Conservation (phyloP, 352 stramenopile genomes). For the Globisporangium barbulae region DNA sequence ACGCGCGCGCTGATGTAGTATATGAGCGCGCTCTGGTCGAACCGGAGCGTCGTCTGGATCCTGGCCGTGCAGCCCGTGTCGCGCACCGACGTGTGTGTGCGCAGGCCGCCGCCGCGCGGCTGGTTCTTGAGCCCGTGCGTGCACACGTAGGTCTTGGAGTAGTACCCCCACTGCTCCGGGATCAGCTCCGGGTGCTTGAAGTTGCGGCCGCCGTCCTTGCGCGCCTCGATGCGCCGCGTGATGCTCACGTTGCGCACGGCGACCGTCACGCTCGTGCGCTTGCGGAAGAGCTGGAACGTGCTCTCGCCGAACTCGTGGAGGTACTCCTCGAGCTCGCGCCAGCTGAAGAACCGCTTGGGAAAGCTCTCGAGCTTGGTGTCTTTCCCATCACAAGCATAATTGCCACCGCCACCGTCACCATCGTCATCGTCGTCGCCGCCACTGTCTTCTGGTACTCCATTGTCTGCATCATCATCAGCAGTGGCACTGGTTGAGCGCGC, state of each 20-base stretch:
- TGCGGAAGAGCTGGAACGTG: slow-evolving; percentile 13
- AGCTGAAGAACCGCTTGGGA: slow-evolving; percentile 4
- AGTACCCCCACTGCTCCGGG: slow-evolving; percentile 51
- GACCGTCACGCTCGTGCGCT: slow-evolving; percentile 62
- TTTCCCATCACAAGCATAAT: neutral
- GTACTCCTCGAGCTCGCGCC: slow-evolving; percentile 8
- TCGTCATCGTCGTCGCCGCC: neutral
- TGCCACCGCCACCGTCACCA: neutral
- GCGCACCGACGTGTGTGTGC: slow-evolving; percentile 58
- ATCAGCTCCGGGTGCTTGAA: slow-evolving; percentile 25
- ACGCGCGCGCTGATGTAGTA: slow-evolving; percentile 1
- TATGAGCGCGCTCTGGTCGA: neutral
- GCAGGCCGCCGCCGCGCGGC: slow-evolving; percentile 57
- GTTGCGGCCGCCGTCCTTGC: slow-evolving; percentile 3
- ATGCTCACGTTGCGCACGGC: slow-evolving; percentile 50
- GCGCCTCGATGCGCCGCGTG: slow-evolving; percentile 35
- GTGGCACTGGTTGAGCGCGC: neutral
- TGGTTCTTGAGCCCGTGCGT: slow-evolving; percentile 68
- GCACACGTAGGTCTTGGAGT: slow-evolving; percentile 77
- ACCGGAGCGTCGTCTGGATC: slow-evolving; percentile 7
- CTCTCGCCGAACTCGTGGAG: slow-evolving; percentile 10
- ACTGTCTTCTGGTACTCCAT: neutral
- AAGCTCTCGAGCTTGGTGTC: slow-evolving; percentile 5
- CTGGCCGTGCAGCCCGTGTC: slow-evolving; percentile 25
- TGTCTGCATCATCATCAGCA: neutral